Evolutionary conservation across 306 rosid species (phyloP), one percentile per base, ranked within the genome.

Genomic region (Corylus americana): DNA sequence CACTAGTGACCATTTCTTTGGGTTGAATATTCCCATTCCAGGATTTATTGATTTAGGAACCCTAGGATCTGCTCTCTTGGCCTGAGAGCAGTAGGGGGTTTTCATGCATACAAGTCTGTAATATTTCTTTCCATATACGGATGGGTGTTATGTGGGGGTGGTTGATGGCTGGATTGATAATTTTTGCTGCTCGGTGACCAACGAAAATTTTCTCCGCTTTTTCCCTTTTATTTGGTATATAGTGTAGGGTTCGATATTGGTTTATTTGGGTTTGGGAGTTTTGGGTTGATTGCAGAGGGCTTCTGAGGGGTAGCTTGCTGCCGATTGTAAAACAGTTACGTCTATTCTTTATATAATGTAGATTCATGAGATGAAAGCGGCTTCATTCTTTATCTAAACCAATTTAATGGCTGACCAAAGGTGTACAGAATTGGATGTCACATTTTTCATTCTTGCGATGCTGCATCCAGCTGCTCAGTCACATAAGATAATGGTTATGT

Each of bases 301-400:
- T 80, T 79, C 51, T 61, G 53, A 74, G 85, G 85, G 86, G 84
- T 84, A 79, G 77, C 78, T 71, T 80, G 29, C 77, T 74, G 81
- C 88, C 11, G 78, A 73, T 81, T 88, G 91, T 88, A 86, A 74
- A 62, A 86, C 88, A 73, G 58, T 73, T 63, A 44, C 76, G 61
- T 77, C 80, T 72, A 87, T 87, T 87, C 87, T 83, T 85, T 77
- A 82, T 64, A 75, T 35, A 17, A 64, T 83, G 80, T 81, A 84
- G 72, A 71, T 76, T 82, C 81, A 82, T 74, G 79, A 80, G 89
- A 72, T 50, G 67, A 79, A 74, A 69, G 76, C 76, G 13, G 69
- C 63, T 57, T 3, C 3, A 49, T 49, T 42, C 45, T 42, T 42
- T 42, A 42, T 42, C 5, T 5, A 5, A 5, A 42, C 7, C 0